Base-by-base conservation (phyloP, 169 alveolate species). In the Haemoproteus tartakovskyi region DNA sequence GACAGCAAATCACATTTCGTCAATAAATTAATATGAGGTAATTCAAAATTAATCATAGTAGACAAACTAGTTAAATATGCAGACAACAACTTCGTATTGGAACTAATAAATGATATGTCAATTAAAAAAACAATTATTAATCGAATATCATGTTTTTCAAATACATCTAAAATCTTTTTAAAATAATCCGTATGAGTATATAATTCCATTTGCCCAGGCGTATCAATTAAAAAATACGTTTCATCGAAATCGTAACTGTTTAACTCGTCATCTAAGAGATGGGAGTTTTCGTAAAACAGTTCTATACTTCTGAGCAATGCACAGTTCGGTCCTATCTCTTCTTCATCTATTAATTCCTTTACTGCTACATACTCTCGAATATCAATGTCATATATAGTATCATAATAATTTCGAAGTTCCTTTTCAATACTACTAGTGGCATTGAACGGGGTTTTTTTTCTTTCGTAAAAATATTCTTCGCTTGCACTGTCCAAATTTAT, bases 401-500 rank as follows among this genome's bases (percentile, higher is more conserved):
- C 87, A 81, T 87, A 94, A 79, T 64, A 60, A 38, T 74, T 43
- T 33, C 63, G 78, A 37, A 88, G 83, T 79, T 90, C 70, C 48
- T 89, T 85, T 27, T 92, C 95, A 48, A 82, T 94, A 95, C 56
- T 96, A 88, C 59, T 82, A 74, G 79, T 95, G 91, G 56, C 78
- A 82, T 83, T 57, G 16, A 64, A 57, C 24, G 78, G 27, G 30
- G 57, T 51, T 60, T 84, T 38, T 22, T 86, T 79, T 70, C 86
- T 47, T 64, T 90, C 79, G 61, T 84, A 41, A 19, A 64, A 24
- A 84, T 54, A 56, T 59, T 92, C 89, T 61, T 96, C 99, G 12
- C 98, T 96, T 22, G 99, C 99, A 1, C 99, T 99, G 78, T 97
- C 99, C 43, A 97, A 91, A 89, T 96, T 97, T 19, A 96, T 92